Percentiles rank a stretch among this genome's conserved stretches.
Evolutionary conservation across 441 rosid genomes (phyloP).

Genomic region (Adansonia gregorii): DNA sequence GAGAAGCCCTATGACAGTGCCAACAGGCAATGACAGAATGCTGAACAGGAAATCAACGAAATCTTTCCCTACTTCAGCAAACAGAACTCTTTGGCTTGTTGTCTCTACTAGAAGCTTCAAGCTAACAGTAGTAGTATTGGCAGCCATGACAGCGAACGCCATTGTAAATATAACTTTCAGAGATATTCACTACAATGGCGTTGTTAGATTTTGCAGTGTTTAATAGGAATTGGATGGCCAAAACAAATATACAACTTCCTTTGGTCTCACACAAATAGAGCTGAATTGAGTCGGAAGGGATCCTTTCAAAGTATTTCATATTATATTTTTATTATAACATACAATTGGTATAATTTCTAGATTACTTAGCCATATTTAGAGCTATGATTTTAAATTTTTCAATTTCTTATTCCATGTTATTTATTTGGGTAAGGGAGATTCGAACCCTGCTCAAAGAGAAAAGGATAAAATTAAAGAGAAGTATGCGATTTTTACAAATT

Average conservation of each 20-base stretch:
- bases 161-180: background rate
- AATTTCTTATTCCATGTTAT: background rate
- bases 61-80: background rate
- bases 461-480: background rate
- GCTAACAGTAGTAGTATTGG: background rate
- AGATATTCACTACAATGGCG: background rate
- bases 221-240: background rate
- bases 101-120: conserved; percentile 15
- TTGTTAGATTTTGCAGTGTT: background rate
- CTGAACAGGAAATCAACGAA: conserved; percentile 40
- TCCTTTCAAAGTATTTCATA: background rate
- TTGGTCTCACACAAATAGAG: too few species aligned
- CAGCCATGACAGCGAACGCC: background rate
- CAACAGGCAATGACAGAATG: conserved; percentile 33
- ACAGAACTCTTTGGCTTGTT: background rate
- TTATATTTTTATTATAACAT: too few species aligned
- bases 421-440: background rate
- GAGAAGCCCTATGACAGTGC: conserved; percentile 27
- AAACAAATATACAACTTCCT: background rate
- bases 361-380: background rate
- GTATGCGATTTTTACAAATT: background rate
- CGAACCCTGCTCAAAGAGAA: background rate
- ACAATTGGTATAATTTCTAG: background rate
- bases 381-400: background rate
- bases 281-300: background rate